Base-by-base conservation (phyloP, 2,329 filamentous ascomycete genomes). In the Teratosphaeria pseudoeucalypti region DNA sequence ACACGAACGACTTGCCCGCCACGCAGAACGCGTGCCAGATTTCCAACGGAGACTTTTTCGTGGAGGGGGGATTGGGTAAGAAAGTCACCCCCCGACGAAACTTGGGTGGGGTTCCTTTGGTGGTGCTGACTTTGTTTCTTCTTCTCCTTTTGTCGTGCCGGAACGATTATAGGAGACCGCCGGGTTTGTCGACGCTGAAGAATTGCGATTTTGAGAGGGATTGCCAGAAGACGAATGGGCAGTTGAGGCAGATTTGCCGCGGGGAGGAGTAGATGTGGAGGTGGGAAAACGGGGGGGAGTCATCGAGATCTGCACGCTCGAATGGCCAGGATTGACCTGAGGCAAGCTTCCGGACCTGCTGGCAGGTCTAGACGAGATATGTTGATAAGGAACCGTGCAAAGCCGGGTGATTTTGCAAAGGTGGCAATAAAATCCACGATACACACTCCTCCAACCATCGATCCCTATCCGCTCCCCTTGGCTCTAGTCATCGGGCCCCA, bases 401-500 rank as follows among this genome's bases (percentile, higher is more conserved):
- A 32, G 29, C 7, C 29, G 29, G 29, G 29, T 32, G 29, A 32
- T 32, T 3, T 32, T 32, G 7, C 4, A 6, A 32, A 32, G 29
- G 29, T 32, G 7, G 29, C 7, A 1, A 32, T 32, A 32, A 3
- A 6, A 7, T 3, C 29, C 7, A 32, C 4, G 7, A 32, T 32
- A 32, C 29, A 32, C 7, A 32, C 29, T 19, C 52, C 4, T 53
- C 12, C 6, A 19, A 53, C 10, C 29, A 32, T 1, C 9, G 7
- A 92, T 75, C 37, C 37, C 59, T 59, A 67, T n/a, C 59, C 65
- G 59, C 62, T 67, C 2, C 68, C 68, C 69, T 79, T 80, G 19
- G 78, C 78, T 60, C 77, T 73, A 37, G 73, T 71, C 84, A 95
- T 85, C 1, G 94, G 94, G 0, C 94, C 94, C 94, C 94, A 99